phyloP scores from a whole-genome alignment of 257 asterid genomes.

The Asclepias syriaca region DNA sequence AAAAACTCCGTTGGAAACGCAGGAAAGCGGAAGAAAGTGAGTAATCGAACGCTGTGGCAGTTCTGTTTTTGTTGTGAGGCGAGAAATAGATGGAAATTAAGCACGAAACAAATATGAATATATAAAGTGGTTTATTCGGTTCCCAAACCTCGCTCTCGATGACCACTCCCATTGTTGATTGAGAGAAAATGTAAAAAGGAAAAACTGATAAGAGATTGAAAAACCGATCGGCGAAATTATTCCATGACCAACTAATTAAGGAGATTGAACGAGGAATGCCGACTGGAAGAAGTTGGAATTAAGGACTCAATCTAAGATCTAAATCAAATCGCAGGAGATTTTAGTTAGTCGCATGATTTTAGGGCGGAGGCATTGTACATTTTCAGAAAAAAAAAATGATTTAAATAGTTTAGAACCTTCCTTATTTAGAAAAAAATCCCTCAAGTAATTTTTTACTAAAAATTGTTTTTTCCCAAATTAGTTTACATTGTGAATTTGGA shows the following conservation, averaged over 20 bases:
- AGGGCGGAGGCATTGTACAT: not conserved
- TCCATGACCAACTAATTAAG: not conserved
- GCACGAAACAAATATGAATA: constrained; percentile 51
- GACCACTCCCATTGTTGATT: constrained; percentile 58
- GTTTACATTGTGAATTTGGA: too few relatives aligned
- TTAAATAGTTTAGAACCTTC: too few relatives aligned
- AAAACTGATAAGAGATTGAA: not conserved
- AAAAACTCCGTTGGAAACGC: constrained; percentile 62
- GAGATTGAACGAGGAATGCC: not conserved
- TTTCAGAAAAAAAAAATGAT: too few relatives aligned
- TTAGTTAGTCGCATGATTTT: not conserved
- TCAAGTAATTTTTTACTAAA: too few relatives aligned
- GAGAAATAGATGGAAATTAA: constrained; percentile 50
- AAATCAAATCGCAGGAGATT: not conserved
- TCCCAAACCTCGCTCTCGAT: constrained; percentile 78
- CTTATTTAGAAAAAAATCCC: too few relatives aligned
- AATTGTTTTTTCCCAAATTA: too few relatives aligned
- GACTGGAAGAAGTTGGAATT: not conserved
- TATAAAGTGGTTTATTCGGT: constrained; percentile 50
- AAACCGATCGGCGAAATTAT: not conserved
- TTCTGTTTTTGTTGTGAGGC: constrained; percentile 28
- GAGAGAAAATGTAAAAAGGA: not conserved
- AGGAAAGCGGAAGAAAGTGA: constrained; percentile 43
- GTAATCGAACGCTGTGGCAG: constrained; percentile 55
- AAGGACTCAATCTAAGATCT: not conserved